Evolutionary conservation across 78 protist genomes (phyloP).

Genomic region (Dictyostelium brefeldianum): DNA sequence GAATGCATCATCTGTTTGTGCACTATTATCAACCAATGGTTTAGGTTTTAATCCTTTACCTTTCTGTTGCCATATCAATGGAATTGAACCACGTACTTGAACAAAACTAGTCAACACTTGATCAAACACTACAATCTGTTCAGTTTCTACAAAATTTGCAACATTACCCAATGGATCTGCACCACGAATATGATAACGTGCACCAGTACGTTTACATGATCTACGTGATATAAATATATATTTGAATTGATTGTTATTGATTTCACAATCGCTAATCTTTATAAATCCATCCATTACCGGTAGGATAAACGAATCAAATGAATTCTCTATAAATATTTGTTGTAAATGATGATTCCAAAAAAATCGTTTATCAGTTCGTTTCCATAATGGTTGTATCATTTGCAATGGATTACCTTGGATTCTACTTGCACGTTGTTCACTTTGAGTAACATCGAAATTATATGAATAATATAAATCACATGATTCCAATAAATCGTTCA

Average conservation of each 20-base stretch:
- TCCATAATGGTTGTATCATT: constrained; percentile 29
- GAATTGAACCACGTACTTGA: constrained; percentile 79
- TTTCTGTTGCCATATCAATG: constrained; percentile 81
- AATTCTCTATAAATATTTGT: constrained; percentile 48
- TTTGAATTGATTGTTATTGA: constrained; percentile 62
- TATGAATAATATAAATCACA: constrained; percentile 77
- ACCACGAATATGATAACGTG: constrained; percentile 81
- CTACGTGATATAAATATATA: constrained; percentile 72
- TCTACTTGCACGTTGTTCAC: constrained; percentile 52
- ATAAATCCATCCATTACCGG: constrained; percentile 84
- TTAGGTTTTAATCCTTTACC: constrained; percentile 75
- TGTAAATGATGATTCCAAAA: constrained; percentile 65
- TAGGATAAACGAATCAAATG: constrained; percentile 56
- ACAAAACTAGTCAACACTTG: constrained; percentile 72
- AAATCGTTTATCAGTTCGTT: constrained; percentile 65
- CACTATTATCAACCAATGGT: constrained; percentile 42
- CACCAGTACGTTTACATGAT: constrained; percentile 82
- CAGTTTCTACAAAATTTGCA: constrained; percentile 88
- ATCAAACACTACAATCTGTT: constrained; percentile 65
- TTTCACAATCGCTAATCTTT: constrained; percentile 63
- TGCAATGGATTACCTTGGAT: constrained; percentile 1
- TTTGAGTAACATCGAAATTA: constrained; percentile 71
- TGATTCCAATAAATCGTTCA: constrained; percentile 71
- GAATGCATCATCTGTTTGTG: constrained; percentile 68
- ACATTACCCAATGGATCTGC: constrained; percentile 83